Evolutionary conservation across 257 asterid genomes (phyloP).

Genomic region (Ligustrum vulgare): DNA sequence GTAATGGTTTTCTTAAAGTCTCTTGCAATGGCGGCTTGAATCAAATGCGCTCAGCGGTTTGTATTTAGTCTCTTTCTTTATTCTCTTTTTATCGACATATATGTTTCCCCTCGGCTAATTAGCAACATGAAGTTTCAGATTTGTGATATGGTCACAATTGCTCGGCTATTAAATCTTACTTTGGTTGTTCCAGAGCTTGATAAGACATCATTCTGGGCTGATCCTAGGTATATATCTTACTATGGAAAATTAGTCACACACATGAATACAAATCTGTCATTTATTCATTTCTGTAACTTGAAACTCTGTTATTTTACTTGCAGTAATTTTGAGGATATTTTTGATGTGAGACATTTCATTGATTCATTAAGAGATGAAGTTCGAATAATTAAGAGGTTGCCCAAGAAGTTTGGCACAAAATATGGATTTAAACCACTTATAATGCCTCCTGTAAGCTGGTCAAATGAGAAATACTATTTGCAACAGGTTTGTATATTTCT

Average conservation of each 20-base stretch:
- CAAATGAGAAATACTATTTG: constrained; percentile 86
- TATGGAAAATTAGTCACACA: background rate
- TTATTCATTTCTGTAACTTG: constrained; percentile 2
- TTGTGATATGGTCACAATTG: constrained; percentile 95
- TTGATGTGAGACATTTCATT: constrained; percentile 79
- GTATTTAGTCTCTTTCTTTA: constrained; percentile 23
- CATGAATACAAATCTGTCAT: background rate
- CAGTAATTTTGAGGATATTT: constrained; percentile 85
- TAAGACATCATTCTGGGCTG: constrained; percentile 97
- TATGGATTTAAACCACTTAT: constrained; percentile 61
- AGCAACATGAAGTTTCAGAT: constrained; percentile 55
- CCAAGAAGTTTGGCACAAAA: constrained; percentile 64
- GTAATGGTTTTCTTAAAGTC: constrained; percentile 79
- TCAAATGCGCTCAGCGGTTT: constrained; percentile 97
- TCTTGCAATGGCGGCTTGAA: constrained; percentile 97
- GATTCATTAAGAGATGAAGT: constrained; percentile 88
- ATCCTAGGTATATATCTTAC: constrained; percentile 69
- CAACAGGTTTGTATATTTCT: constrained; percentile 60
- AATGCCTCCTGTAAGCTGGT: constrained; percentile 98
- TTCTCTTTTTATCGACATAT: constrained; percentile 8
- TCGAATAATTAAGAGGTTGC: constrained; percentile 71
- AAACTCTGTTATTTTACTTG: constrained; percentile 23
- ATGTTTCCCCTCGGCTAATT: constrained; percentile 22
- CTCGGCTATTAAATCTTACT: constrained; percentile 87
- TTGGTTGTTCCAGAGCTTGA: constrained; percentile 95